Conservation (phyloP, 164 flowering plant genomes). For the Magnolia changhungtana region DNA sequence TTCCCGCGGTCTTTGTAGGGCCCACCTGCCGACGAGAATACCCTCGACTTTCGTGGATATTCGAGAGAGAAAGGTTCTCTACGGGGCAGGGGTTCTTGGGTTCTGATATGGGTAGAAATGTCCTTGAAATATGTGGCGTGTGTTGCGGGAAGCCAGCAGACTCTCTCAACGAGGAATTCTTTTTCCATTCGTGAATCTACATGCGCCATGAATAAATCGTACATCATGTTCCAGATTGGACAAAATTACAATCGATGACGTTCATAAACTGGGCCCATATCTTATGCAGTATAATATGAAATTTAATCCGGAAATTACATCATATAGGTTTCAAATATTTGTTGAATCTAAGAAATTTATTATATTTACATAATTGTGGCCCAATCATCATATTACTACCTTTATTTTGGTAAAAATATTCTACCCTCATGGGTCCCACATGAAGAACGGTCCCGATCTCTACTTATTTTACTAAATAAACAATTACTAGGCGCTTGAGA, state of each 20-base stretch:
- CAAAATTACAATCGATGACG: neutral
- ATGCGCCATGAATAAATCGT: neutral
- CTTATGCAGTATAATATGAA: too few relatives aligned
- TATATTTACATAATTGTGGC: neutral
- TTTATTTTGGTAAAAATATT: neutral
- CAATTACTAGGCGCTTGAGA: too few relatives aligned
- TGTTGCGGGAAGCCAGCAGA: neutral
- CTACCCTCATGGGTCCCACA: too few relatives aligned
- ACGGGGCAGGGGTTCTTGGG: neutral
- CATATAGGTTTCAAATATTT: neutral
- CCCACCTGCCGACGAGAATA: neutral
- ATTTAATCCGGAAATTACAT: neutral
- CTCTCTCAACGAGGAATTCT: neutral
- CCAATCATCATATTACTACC: neutral
- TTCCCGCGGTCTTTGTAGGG: neutral
- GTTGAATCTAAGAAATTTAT: too few relatives aligned
- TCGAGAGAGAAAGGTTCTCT: neutral
- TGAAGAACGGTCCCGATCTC: too few relatives aligned
- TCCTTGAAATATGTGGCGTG: neutral
- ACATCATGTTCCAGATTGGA: neutral
- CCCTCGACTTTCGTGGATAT: neutral
- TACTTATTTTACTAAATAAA: too few relatives aligned
- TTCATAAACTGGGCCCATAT: too few relatives aligned
- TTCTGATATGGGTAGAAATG: neutral
- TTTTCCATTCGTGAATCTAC: neutral